Evolutionary conservation across 2,329 filamentous ascomycete genomes (phyloP), one percentile per base, ranked within the genome.

Genomic region (Fusarium transvaalense): DNA sequence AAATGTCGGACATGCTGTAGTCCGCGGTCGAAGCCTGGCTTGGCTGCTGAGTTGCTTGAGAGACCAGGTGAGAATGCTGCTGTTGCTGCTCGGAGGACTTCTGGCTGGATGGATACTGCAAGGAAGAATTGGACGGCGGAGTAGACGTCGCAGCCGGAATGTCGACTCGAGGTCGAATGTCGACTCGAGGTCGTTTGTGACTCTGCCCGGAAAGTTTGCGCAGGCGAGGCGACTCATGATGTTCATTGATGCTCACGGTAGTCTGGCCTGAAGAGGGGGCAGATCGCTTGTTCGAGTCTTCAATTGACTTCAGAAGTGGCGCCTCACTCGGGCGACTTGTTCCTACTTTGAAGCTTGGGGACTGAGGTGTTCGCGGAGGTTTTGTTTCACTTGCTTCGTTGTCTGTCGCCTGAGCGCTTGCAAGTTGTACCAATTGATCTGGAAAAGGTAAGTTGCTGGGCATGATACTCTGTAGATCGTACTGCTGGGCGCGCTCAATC

Each of bases 121-220:
- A 43, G 5, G 54, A 23, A 41, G 58, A 53, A n/a, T 54, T 37
- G 2, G 37, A 31, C 6, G 61, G 38, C 2, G 45, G 38, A 23
- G 52, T 42, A 4, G 57, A 51, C 10, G 19, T 15, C 6, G 13
- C 19, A 48, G 25, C 31, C 10, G 57, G 29, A 10, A 10, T 15
- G 21, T 39, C n/a, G 5, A 60, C 10, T 42, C 64, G 59, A 34
- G 45, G 45, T 21, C 64, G 64, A 10, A 10, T 15, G 21, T 39
- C n/a, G 5, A 60, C 10, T 42, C 64, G 59, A 34, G 45, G 45
- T 21, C 64, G 64, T 29, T 68, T 68, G 31, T 21, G 21, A 21
- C 21, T 25, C 10, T 27, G 37, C 8, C 15, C 32, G 5, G 41
- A 34, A 1, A 19, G 12, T 21, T 25, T 19, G 15, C 13, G 21